Evolutionary conservation across 768 basidiomycete species (phyloP).

Genomic region (Pleurotus platypus): DNA sequence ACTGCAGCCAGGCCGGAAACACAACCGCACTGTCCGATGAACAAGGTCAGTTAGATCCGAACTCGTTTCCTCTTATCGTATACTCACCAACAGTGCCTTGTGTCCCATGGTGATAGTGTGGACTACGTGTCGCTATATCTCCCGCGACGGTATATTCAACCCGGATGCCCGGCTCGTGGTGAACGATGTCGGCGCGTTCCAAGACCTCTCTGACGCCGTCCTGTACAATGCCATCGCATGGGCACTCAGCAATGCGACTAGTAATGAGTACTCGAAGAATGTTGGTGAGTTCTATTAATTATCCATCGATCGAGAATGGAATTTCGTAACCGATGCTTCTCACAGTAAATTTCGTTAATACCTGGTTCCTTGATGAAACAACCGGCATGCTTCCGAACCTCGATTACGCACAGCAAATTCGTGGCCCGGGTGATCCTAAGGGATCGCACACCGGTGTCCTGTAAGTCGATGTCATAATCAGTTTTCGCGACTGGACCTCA

Average conservation of each 20-base stretch:
- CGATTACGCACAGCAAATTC: slow-evolving; percentile 50
- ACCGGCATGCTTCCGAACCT: slow-evolving; percentile 67
- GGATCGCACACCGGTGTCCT: slow-evolving; percentile 53
- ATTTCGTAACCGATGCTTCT: neutral
- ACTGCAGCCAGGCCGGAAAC: slow-evolving; percentile 56
- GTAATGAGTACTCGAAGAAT: slow-evolving; percentile 37
- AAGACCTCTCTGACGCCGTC: slow-evolving; percentile 53
- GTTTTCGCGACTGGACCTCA: neutral
- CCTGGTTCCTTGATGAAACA: slow-evolving; percentile 56
- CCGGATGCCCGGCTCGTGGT: slow-evolving; percentile 53
- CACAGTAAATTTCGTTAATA: slow-evolving; percentile 41
- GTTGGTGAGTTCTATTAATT: slow-evolving; percentile 25
- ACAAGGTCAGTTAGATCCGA: slow-evolving; percentile 33
- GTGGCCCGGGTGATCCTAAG: slow-evolving; percentile 29
- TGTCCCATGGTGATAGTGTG: slow-evolving; percentile 36
- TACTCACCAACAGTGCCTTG: slow-evolving; percentile 1
- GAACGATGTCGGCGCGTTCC: slow-evolving; percentile 53
- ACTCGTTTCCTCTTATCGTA: neutral
- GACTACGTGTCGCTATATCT: slow-evolving; percentile 53
- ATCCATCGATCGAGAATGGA: neutral
- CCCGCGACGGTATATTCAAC: slow-evolving; percentile 60
- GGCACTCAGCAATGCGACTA: slow-evolving; percentile 35
- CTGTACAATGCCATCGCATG: slow-evolving; percentile 60
- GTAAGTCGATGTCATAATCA: slow-evolving; percentile 26
- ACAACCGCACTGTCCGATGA: slow-evolving; percentile 51